These are phyloP conservation scores for Parasarocladium wereldwijsianum DNA, from an alignment of 2,329 filamentous ascomycete species.

Conservation along the genomic window DNA sequence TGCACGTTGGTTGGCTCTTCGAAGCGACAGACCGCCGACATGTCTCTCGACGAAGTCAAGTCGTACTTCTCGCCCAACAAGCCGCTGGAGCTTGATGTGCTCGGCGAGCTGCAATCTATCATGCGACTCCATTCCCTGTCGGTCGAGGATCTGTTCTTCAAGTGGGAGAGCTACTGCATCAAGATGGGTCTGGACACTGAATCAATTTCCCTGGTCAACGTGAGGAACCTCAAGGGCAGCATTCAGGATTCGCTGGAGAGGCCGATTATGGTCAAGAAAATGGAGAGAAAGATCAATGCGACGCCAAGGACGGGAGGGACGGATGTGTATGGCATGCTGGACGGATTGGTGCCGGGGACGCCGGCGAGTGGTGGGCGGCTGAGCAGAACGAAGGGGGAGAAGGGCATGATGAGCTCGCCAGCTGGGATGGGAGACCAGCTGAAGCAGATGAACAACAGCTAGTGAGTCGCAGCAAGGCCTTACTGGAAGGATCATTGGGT, in stretches of 20 bases:
- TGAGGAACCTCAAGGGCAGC: constrained; percentile 70
- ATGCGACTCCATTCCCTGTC: constrained; percentile 69
- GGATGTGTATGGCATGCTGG: constrained; percentile 77
- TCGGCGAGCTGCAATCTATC: constrained; percentile 72
- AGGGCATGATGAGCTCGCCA: constrained; percentile 17
- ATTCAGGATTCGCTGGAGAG: constrained; percentile 72
- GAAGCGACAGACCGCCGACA: no score
- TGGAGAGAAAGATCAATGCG: constrained; percentile 45
- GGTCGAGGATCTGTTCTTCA: constrained; percentile 83
- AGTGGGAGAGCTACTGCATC: constrained; percentile 97
- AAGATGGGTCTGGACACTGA: constrained; percentile 64
- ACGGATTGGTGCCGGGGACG: constrained; percentile 53
- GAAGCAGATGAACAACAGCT: constrained; percentile 13
- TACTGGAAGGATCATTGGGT: no score
- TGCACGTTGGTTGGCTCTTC: no score
- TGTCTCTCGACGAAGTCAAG: constrained; percentile 21
- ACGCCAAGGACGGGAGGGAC: constrained; percentile 28
- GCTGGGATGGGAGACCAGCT: constrained; percentile 19
- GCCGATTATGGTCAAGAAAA: constrained; percentile 46
- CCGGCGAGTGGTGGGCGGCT: constrained; percentile 22
- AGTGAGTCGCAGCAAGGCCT: constrained; percentile 10
- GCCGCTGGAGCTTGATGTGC: constrained; percentile 59
- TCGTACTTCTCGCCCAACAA: constrained; percentile 21
- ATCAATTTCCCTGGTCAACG: constrained; percentile 55
- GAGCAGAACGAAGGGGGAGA: constrained; percentile 17